Evolutionary conservation across 176 grass and related monocot species (phyloP).

Genomic region (Canna indica): DNA sequence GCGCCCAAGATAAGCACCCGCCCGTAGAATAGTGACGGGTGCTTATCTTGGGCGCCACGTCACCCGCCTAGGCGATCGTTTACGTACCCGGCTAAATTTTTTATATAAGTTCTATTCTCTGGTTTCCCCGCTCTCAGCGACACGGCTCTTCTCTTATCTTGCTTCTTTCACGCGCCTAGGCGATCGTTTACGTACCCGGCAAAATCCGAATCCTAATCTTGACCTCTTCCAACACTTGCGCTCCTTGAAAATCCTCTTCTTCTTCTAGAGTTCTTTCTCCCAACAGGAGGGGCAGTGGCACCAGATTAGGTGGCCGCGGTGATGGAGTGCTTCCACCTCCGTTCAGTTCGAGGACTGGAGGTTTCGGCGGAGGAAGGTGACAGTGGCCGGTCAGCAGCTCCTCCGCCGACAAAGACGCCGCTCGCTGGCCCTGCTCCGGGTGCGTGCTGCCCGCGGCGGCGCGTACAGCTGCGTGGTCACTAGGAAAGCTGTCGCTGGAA

Average conservation of each 20-base stretch:
- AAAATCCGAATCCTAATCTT: not conserved
- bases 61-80: too few species aligned
- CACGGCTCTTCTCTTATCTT: not conserved
- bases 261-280: not conserved
- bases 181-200: not conserved
- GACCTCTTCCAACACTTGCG: not conserved
- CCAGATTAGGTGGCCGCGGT: not conserved
- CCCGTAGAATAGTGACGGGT: too few species aligned
- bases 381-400: not conserved
- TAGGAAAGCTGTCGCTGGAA: conserved; percentile 28
- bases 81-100: too few species aligned
- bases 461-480: conserved; percentile 13
- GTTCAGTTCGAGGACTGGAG: conserved; percentile 40
- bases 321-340: conserved; percentile 23
- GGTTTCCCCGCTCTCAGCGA: not conserved
- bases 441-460: conserved; percentile 4
- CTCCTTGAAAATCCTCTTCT: not conserved
- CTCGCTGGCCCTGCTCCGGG: not conserved
- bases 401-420: not conserved
- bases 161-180: not conserved
- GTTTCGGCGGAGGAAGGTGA: conserved; percentile 23
- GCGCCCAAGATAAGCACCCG: too few species aligned
- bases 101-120: too few species aligned
- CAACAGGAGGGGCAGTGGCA: not conserved
- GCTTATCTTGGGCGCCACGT: too few species aligned